A percentile compares a stretch with the other conserved stretches of the same genome.
phyloP scores from a whole-genome alignment of 306 rosid genomes.

The Cicer pinnatifidum region DNA sequence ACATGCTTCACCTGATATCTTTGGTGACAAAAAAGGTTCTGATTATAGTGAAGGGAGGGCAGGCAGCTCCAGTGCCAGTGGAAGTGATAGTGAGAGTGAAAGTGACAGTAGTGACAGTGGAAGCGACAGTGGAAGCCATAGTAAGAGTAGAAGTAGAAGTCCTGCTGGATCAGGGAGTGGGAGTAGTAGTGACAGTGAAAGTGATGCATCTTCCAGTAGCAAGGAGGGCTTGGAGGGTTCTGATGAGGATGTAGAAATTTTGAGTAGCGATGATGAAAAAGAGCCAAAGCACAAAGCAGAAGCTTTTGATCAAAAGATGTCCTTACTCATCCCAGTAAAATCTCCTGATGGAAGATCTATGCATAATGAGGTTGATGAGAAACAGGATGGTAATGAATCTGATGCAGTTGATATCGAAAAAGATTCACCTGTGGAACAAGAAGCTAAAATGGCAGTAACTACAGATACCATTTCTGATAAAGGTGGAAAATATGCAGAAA shows the following conservation, averaged over 20 bases:
- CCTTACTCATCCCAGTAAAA: conserved; percentile 56
- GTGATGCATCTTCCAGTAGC: conserved; percentile 88
- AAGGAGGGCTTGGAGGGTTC: conserved; percentile 69
- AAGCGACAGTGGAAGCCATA: conserved; percentile 87
- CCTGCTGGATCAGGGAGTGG: conserved; percentile 76
- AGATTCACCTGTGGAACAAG: conserved; percentile 61
- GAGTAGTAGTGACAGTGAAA: conserved; percentile 94
- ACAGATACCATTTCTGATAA: conserved; percentile 43
- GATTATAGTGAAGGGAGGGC: conserved; percentile 70
- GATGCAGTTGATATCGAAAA: conserved; percentile 80
- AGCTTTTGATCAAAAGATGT: conserved; percentile 55
- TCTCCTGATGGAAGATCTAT: conserved; percentile 61
- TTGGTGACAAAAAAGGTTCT: conserved; percentile 69
- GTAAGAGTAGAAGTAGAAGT: conserved; percentile 82
- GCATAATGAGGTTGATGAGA: conserved; percentile 62
- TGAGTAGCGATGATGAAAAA: conserved; percentile 97
- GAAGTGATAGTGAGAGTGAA: conserved; percentile 88
- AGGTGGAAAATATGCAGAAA: conserved; percentile 54
- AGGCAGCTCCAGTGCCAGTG: conserved; percentile 84
- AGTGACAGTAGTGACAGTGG: conserved; percentile 88
- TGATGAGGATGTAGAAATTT: conserved; percentile 94
- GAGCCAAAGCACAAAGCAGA: conserved; percentile 66
- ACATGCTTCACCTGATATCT: conserved; percentile 64
- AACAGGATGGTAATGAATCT: conserved; percentile 67
- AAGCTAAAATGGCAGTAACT: conserved; percentile 50